Evolutionary conservation across 2,329 filamentous ascomycete species (phyloP), one percentile per base, ranked within the genome.

Genomic region (Xylaria sp.): DNA sequence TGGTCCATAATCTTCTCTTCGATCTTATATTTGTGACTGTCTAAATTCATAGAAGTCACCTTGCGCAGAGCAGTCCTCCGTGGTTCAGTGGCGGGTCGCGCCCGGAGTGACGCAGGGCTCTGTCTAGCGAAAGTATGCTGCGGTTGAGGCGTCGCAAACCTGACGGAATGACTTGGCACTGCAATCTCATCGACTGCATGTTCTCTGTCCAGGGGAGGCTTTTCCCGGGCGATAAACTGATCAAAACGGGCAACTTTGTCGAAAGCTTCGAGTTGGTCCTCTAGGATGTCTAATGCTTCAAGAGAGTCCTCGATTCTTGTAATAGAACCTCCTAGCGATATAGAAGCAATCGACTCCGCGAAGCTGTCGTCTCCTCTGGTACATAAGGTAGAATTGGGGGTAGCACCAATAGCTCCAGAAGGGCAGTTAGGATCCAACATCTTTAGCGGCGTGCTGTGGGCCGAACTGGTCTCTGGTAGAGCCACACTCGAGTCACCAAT

Each of bases 231-330:
- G 4, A 73, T 52, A 12, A 76, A 69, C 57, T 73, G 60, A 44
- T 72, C 69, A 23, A 78, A 73, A 59, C 72, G 72, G 37, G 78
- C 75, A 50, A 75, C 76, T 44, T 75, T 67, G 59, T 81, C 76
- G 41, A 89, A 81, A 1, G 84, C 86, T 72, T 91, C 88, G 10
- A 90, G 81, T 59, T 89, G 83, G 39, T 91, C 89, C 72, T 91
- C 88, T 18, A 91, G 81, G 69, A 83, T 82, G 74, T 91, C 89
- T 23, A 91, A 81, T 70, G 88, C 88, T 76, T 89, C 88, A 9
- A 91, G 80, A 1, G 88, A 90, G 75, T 90, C 89, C 75, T 91
- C 89, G 59, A 91, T 90, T 20, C 87, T 85, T 31, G 78, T 77
- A 41, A 80, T 72, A 34, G 76, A 74, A 58, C 80, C 79, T 51